These are phyloP conservation scores for Aegilops sharonensis DNA, from an alignment of 176 grass and related monocot genomes.

Conservation along the genomic window DNA sequence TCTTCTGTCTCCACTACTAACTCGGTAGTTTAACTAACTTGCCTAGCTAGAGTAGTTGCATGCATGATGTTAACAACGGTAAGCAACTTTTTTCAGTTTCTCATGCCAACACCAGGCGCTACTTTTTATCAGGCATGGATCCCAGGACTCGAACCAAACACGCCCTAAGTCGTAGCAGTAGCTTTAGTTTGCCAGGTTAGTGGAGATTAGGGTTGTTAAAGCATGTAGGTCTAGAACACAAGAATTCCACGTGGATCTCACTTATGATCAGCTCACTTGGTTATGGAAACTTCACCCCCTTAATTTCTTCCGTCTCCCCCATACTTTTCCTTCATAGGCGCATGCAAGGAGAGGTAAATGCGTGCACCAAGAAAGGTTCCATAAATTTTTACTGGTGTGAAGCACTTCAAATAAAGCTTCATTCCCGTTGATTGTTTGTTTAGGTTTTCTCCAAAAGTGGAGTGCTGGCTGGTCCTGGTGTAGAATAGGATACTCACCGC, in stretches of 20 bases:
- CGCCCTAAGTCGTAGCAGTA: background rate
- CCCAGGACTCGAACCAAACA: too few relatives aligned
- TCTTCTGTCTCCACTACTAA: too few relatives aligned
- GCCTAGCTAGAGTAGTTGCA: background rate
- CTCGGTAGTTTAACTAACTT: background rate
- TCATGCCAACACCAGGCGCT: too few relatives aligned
- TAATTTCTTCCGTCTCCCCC: background rate
- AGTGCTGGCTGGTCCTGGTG: slow-evolving; percentile 16
- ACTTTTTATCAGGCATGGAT: too few relatives aligned
- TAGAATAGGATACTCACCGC: slow-evolving; percentile 12
- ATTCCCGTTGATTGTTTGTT: slow-evolving; percentile 16
- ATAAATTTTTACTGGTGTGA: too few relatives aligned
- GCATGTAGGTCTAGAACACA: slow-evolving; percentile 14
- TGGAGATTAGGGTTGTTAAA: slow-evolving; percentile 32
- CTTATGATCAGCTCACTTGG: background rate
- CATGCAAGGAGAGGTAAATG: slow-evolving; percentile 35
- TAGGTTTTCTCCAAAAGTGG: slow-evolving; percentile 25
- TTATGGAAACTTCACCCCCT: slow-evolving; percentile 35
- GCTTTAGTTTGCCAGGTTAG: slow-evolving; percentile 4
- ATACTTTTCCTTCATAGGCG: background rate
- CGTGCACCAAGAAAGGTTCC: background rate
- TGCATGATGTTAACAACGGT: background rate
- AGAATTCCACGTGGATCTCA: slow-evolving; percentile 26
- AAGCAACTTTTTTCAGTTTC: background rate
- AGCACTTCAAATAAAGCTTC: too few relatives aligned